A percentile compares a stretch with the other conserved stretches of the same genome.
Evolutionary conservation across 2,329 filamentous ascomycete species (phyloP).

Genomic region (Apiospora sp.): DNA sequence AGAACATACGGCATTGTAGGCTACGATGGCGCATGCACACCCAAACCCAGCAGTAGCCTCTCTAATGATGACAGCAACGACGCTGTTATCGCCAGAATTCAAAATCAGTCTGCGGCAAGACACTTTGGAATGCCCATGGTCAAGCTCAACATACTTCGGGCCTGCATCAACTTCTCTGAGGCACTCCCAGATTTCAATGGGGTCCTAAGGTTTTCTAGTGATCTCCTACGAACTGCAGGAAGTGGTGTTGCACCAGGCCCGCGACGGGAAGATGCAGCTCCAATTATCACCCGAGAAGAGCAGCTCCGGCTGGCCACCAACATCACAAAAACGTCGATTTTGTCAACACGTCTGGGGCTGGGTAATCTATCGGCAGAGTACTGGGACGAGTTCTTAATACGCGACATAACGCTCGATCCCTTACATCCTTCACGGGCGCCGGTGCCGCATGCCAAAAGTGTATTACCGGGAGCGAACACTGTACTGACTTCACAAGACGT

Average conservation of each 20-base stretch:
- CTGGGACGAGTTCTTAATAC: slow-evolving; percentile 95
- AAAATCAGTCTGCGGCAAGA: slow-evolving; percentile 64
- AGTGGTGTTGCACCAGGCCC: slow-evolving; percentile 79
- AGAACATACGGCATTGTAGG: slow-evolving; percentile 70
- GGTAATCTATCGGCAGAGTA: slow-evolving; percentile 80
- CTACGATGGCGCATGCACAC: slow-evolving; percentile 47
- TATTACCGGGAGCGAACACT: slow-evolving; percentile 58
- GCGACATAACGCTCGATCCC: slow-evolving; percentile 76
- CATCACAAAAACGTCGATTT: slow-evolving; percentile 81
- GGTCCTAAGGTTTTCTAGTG: slow-evolving; percentile 86
- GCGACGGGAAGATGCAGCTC: slow-evolving; percentile 72
- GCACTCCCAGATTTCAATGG: slow-evolving; percentile 91
- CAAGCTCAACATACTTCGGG: slow-evolving; percentile 86
- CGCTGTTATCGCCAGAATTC: slow-evolving; percentile 64
- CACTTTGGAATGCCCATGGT: slow-evolving; percentile 80
- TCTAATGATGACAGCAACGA: slow-evolving; percentile 57
- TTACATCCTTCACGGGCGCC: slow-evolving; percentile 66
- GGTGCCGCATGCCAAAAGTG: slow-evolving; percentile 68
- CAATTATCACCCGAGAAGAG: slow-evolving; percentile 79
- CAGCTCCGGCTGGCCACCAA: slow-evolving; percentile 86
- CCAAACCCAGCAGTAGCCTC: neutral
- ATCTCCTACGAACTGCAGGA: slow-evolving; percentile 83
- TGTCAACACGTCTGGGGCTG: slow-evolving; percentile 79
- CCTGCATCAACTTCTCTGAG: slow-evolving; percentile 94
- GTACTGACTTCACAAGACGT: slow-evolving; percentile 65